phyloP scores from a whole-genome alignment of 2,329 filamentous ascomycete genomes.

The Xylaria sp. region DNA sequence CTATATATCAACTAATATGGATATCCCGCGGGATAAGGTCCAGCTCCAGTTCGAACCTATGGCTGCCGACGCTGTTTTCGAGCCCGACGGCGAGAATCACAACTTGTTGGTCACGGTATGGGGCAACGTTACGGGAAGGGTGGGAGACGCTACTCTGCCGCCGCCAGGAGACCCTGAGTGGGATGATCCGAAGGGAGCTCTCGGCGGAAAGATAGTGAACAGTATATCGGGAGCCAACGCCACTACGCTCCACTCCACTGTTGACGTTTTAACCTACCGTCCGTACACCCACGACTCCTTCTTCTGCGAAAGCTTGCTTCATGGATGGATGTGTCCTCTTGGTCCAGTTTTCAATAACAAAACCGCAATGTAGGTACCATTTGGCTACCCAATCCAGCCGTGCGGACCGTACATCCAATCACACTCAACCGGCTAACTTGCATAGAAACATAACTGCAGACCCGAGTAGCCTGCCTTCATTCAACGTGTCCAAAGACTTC shows the following conservation, averaged over 20 bases:
- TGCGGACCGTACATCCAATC: constrained; percentile 6
- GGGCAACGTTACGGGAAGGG: constrained; percentile 87
- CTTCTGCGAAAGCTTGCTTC: constrained; percentile 75
- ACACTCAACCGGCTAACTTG: constrained; percentile 32
- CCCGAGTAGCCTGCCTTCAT: constrained; percentile 70
- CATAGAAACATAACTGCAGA: constrained; percentile 38
- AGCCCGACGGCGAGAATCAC: constrained; percentile 68
- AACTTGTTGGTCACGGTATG: constrained; percentile 83
- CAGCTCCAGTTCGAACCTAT: constrained; percentile 84
- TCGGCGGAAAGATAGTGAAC: constrained; percentile 81
- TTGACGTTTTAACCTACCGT: constrained; percentile 81
- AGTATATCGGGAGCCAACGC: constrained; percentile 65
- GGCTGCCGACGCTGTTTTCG: constrained; percentile 79
- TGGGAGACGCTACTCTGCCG: constrained; percentile 68
- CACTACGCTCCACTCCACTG: constrained; percentile 78
- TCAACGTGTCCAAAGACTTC: constrained; percentile 80
- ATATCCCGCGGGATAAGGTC: constrained; percentile 55
- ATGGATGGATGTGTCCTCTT: constrained; percentile 76
- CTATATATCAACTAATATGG: constrained; percentile 61
- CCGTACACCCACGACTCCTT: constrained; percentile 66
- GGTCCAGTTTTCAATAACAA: constrained; percentile 72
- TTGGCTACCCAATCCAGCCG: constrained; percentile 4
- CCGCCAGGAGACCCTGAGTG: constrained; percentile 68
- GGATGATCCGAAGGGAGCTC: constrained; percentile 61
- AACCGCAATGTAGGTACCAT: constrained; percentile 53